Evolutionary conservation across 139 green algal species (phyloP), one percentile per base, ranked within the genome.

Genomic region (Edaphochlamys debaryana): DNA sequence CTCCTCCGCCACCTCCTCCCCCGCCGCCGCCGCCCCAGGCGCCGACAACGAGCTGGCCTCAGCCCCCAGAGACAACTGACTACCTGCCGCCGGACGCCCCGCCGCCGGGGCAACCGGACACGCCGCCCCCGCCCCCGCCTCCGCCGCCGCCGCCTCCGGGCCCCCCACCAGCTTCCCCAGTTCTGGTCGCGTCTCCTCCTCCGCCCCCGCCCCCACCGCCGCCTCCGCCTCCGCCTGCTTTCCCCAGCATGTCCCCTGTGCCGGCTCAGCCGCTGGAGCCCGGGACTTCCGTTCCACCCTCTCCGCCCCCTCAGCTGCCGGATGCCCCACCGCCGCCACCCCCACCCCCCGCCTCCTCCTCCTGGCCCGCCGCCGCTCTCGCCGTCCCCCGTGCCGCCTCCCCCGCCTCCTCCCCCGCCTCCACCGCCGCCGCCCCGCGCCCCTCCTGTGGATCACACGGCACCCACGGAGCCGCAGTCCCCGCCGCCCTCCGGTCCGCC

Each of bases 301-400:
- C n/a, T 17, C 15, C 30, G 41, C 19, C 48, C n/a, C 3, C 7
- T 4, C 36, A 25, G 4, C 73, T n/a, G 56, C 73, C 73, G 25
- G 48, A 62, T 30, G 48, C 73, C 34, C 73, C 73, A 36, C 73
- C 73, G 52, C 73, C 73, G 56, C 50, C 54, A 27, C 73, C 36
- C 40, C 27, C 68, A 25, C 4, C 68, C 68, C 9, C 68, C 40
- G 25, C 40, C 68, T 37, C 68, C 63, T 1, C 63, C 63, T 30
- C 63, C 63, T 19, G 32, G 32, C 15, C 63, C 63, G 3, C 63
- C 63, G 4, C 63, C 63, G n/a, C 63, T 32, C 32, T 41, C 63
- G 25, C 32, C 63, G 7, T 32, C 63, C 2, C 63, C 63, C 1
- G 32, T 32, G 5, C 63, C 63, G 19, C 63, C 63, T 22, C 69